Evolutionary conservation across 1,284 basidiomycete species (phyloP).

Genomic region (Sphagnurus paluster): DNA sequence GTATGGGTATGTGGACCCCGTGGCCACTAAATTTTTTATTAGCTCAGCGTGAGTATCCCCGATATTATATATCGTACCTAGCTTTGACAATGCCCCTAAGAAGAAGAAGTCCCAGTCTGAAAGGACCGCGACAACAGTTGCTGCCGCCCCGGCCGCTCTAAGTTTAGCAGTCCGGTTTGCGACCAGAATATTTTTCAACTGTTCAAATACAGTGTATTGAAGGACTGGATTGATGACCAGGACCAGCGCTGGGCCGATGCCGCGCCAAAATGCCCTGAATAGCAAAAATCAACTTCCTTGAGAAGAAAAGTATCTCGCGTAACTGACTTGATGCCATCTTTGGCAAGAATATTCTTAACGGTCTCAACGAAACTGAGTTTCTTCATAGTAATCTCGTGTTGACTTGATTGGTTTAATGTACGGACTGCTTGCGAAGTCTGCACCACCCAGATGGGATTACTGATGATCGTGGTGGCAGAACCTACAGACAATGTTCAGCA

Average conservation of each 20-base stretch:
- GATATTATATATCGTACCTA: conserved; percentile 48
- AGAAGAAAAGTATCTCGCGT: background rate
- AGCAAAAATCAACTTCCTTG: conserved; percentile 1
- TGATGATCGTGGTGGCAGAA: conserved; percentile 86
- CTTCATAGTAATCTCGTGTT: conserved; percentile 32
- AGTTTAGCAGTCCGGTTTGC: conserved; percentile 57
- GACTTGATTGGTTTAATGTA: conserved; percentile 41
- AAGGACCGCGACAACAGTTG: conserved; percentile 50
- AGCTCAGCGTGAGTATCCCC: background rate
- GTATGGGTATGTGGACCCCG: conserved; percentile 75
- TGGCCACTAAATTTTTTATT: conserved; percentile 69
- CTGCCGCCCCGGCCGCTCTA: conserved; percentile 43
- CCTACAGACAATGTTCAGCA: conserved; percentile 44
- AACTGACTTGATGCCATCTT: conserved; percentile 64
- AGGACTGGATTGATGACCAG: conserved; percentile 96
- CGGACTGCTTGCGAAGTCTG: conserved; percentile 89
- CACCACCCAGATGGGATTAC: conserved; percentile 96
- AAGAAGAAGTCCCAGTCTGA: conserved; percentile 89
- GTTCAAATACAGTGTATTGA: conserved; percentile 82
- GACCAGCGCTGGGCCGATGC: conserved; percentile 92
- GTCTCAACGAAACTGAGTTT: conserved; percentile 74
- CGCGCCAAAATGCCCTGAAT: conserved; percentile 82
- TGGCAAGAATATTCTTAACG: conserved; percentile 70
- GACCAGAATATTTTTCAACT: conserved; percentile 81
- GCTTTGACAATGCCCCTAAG: conserved; percentile 85